Percentiles rank a stretch among this genome's conserved stretches.
phyloP scores from a whole-genome alignment of 1,284 basidiomycete species.

The Fistulina hepatica region DNA sequence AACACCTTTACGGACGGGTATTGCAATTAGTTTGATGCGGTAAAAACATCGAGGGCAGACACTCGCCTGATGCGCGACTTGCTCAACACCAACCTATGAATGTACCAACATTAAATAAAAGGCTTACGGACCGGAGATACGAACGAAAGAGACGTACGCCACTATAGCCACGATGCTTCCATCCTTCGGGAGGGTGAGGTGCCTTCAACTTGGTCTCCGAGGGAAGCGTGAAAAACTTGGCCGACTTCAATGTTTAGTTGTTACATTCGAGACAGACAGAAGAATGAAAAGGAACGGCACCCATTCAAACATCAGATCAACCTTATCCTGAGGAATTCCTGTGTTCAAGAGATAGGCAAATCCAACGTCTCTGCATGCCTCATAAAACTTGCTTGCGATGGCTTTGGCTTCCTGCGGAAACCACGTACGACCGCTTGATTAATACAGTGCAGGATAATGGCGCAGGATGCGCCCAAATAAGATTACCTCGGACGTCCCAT shows the following conservation, averaged over 20 bases:
- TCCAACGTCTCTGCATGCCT: slow-evolving; percentile 18
- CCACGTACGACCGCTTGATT: not conserved
- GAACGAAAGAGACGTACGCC: no score
- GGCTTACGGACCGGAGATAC: no score
- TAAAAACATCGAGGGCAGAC: no score
- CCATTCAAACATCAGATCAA: slow-evolving; percentile 25
- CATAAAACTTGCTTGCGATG: slow-evolving; percentile 1
- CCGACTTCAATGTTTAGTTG: slow-evolving; percentile 2
- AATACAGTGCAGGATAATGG: not conserved
- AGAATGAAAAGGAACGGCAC: slow-evolving; percentile 12
- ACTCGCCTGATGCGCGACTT: no score
- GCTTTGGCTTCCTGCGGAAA: not conserved
- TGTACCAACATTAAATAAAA: no score
- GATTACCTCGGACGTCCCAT: not conserved
- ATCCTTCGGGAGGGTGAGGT: slow-evolving; percentile 25
- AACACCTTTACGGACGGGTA: no score
- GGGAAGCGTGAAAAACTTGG: slow-evolving; percentile 23
- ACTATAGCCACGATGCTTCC: slow-evolving; percentile 19
- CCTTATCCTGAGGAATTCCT: slow-evolving; percentile 22
- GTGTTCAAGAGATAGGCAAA: slow-evolving; percentile 28
- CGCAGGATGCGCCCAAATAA: not conserved
- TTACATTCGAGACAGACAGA: not conserved
- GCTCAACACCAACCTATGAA: no score
- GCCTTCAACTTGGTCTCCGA: slow-evolving; percentile 26
- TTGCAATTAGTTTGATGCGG: no score